These are phyloP conservation scores for Astrephomene gubernaculifera DNA, from an alignment of 139 green algal genomes.

Conservation along the genomic window DNA sequence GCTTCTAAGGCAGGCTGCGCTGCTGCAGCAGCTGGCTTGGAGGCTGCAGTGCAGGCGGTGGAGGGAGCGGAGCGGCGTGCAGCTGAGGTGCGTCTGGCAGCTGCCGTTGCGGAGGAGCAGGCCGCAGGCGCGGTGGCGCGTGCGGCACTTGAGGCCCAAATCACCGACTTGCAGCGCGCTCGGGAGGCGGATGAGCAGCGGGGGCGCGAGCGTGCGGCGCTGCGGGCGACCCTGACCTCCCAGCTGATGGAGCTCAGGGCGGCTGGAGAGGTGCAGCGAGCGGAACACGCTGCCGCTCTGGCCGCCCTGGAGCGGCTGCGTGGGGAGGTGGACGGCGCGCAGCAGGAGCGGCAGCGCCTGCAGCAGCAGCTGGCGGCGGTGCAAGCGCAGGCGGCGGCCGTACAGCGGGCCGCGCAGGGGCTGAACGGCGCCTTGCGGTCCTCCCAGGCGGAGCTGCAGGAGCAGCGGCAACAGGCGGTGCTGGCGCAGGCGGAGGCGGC, in stretches of 20 bases:
- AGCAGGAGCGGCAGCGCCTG: conserved; percentile 6
- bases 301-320: conserved; percentile 5
- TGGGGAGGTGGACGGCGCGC: background rate
- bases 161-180: no score
- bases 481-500: conserved; percentile 6
- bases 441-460: background rate
- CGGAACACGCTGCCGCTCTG: background rate
- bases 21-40: background rate
- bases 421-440: conserved; percentile 11
- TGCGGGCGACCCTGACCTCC: background rate
- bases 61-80: background rate
- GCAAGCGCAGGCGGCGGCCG: conserved; percentile 1
- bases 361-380: conserved; percentile 28
- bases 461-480: background rate
- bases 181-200: no score
- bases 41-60: background rate
- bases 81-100: background rate
- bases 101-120: background rate
- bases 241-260: background rate
- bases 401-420: conserved; percentile 14
- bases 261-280: background rate
- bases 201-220: no score
- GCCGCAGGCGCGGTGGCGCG: background rate
- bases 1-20: background rate
- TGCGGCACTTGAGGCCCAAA: background rate